These are phyloP conservation scores for Diaporthe destruens DNA, from an alignment of 2,329 filamentous ascomycete genomes.

Conservation along the genomic window DNA sequence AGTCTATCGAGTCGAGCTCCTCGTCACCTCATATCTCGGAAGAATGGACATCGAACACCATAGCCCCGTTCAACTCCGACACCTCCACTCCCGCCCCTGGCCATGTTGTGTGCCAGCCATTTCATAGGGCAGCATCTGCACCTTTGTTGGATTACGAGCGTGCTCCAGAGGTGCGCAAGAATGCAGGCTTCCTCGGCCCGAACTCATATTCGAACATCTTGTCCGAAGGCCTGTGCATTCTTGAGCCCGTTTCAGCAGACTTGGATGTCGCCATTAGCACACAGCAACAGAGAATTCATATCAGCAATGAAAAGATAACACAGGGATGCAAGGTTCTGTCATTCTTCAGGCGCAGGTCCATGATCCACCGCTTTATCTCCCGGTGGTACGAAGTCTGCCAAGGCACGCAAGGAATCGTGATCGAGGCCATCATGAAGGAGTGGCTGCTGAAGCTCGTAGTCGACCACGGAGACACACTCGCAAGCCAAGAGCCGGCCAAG, in stretches of 20 bases:
- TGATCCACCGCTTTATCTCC: slow-evolving; percentile 49
- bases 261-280: slow-evolving; percentile 43
- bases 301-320: slow-evolving; percentile 50
- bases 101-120: slow-evolving; percentile 45
- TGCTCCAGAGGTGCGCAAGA: slow-evolving; percentile 43
- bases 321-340: slow-evolving; percentile 50
- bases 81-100: slow-evolving; percentile 35
- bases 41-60: not conserved
- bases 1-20: slow-evolving; percentile 45
- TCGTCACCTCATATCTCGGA: slow-evolving; percentile 8
- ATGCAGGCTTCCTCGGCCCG: slow-evolving; percentile 49
- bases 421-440: slow-evolving; percentile 50
- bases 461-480: slow-evolving; percentile 47
- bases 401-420: slow-evolving; percentile 46
- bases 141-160: slow-evolving; percentile 47
- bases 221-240: slow-evolving; percentile 48
- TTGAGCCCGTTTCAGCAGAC: slow-evolving; percentile 46
- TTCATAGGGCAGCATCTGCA: slow-evolving; percentile 48
- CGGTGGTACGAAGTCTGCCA: slow-evolving; percentile 49
- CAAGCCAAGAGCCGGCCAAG: slow-evolving; percentile 50
- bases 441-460: slow-evolving; percentile 50
- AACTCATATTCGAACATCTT: slow-evolving; percentile 51
- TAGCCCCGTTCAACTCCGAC: slow-evolving; percentile 28
- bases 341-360: slow-evolving; percentile 49
- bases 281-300: slow-evolving; percentile 45